Evolutionary conservation across 164 flowering plant genomes (phyloP), one percentile per base, ranked within the genome.

Genomic region (Magnolia kwangsiensis): DNA sequence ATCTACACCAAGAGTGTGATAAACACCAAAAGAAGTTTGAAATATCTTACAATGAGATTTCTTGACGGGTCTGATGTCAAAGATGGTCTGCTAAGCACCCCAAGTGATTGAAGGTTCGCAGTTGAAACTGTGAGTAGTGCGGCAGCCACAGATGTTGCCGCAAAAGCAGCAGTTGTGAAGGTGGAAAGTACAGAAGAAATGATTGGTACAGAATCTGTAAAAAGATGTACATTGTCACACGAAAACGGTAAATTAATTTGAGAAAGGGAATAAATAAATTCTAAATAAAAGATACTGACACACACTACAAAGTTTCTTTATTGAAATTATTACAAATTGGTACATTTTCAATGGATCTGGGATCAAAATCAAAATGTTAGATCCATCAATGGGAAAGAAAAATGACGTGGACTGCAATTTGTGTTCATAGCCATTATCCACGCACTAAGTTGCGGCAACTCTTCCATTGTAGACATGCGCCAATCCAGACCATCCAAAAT

Each of bases 121-220:
- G 93, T 89, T 72, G 98, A 91, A 63, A 91, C 72, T 63, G 97
- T 86, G 64, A 93, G 89, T 71, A 93, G 78, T 5, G 86, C 96
- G 3, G 95, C 90, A 70, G 75, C 84, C 7, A 88, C 70, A 71
- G 92, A 80, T 67, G 99, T 92, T 27, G 73, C 79, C 65, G 79
- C 80, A 74, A 91, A 92, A 76, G 87, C 76, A 81, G 85, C 87
- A 73, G 93, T 87, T 50, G 81, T 84, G 50, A 87, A 74, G 29
- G 77, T 75, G 74, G 90, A 85, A 78, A 85, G 69, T 31, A 86
- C 81, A 61, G 77, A 77, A 13, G 98, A 90, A 74, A 87, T 74
- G 20, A 79, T 10, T 29, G 98, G 96, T 51, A 88, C 84, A 71
- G 92, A 84, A 88, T 96, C 99, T 96, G 97, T 51, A 81, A 58